Percentiles rank a stretch among this genome's conserved stretches.
Evolutionary conservation across 176 grass and related monocot genomes (phyloP).

Genomic region (Tuctoria greenei): DNA sequence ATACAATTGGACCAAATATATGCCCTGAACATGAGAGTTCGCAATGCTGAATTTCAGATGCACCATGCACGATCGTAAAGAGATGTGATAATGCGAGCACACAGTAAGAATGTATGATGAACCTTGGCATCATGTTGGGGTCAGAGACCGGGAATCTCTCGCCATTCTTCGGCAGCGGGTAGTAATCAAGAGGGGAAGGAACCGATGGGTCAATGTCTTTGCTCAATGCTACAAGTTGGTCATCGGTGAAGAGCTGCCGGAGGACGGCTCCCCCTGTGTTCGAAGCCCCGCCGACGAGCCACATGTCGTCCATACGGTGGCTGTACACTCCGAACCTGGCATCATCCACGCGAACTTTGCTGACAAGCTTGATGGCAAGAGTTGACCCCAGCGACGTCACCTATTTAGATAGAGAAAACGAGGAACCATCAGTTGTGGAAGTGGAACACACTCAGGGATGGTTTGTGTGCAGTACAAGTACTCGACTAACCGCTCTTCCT

Average conservation of each 20-base stretch:
- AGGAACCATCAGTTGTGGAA: background rate
- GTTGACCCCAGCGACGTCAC: constrained; percentile 57
- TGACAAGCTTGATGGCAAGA: constrained; percentile 79
- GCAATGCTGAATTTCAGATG: background rate
- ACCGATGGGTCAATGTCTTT: constrained; percentile 44
- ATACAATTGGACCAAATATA: background rate
- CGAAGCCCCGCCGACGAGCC: constrained; percentile 81
- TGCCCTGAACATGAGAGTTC: background rate
- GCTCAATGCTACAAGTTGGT: constrained; percentile 49
- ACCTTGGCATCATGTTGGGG: constrained; percentile 69
- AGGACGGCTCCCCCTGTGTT: constrained; percentile 69
- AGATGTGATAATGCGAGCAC: background rate
- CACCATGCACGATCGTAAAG: background rate
- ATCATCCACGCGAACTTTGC: constrained; percentile 56
- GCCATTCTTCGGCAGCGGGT: constrained; percentile 59
- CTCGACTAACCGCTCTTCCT: constrained; percentile 61
- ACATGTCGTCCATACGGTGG: constrained; percentile 67
- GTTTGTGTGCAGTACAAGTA: background rate
- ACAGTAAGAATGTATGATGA: background rate
- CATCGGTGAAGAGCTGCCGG: constrained; percentile 66
- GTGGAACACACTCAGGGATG: background rate
- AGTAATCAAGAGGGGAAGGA: constrained; percentile 61
- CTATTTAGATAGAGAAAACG: background rate
- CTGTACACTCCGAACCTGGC: constrained; percentile 80
- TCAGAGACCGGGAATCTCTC: constrained; percentile 79